phyloP scores from a whole-genome alignment of 805 yeast genomes.

The Starmerella apis region DNA sequence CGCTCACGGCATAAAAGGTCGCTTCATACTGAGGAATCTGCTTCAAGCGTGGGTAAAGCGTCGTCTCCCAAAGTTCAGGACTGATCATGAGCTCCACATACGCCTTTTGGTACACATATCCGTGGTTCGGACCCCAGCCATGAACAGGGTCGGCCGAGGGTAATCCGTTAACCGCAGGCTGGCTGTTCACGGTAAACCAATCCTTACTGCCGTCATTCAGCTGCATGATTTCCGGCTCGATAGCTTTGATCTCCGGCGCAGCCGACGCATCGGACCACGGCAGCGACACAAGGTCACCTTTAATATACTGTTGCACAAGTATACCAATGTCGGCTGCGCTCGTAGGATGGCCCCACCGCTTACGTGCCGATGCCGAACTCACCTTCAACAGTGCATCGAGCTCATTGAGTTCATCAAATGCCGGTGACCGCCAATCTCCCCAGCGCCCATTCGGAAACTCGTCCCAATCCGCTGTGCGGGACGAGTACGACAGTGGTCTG shows the following conservation, averaged over 20 bases:
- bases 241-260: constrained; percentile 59
- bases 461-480: constrained; percentile 90
- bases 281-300: constrained; percentile 59
- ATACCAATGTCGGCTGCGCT: constrained; percentile 48
- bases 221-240: constrained; percentile 48
- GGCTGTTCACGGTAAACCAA: constrained; percentile 82
- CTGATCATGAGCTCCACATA: constrained; percentile 79
- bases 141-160: constrained; percentile 56
- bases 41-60: constrained; percentile 41
- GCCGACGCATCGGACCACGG: constrained; percentile 96
- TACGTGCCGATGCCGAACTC: constrained; percentile 58
- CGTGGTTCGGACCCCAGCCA: constrained; percentile 95
- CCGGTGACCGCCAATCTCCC: constrained; percentile 97
- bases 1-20: constrained; percentile 64
- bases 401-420: constrained; percentile 81
- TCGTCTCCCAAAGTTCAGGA: constrained; percentile 37
- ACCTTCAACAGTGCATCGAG: constrained; percentile 76
- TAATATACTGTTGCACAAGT: constrained; percentile 57
- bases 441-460: constrained; percentile 98
- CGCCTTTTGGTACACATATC: constrained; percentile 90
- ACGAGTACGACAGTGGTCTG: constrained; percentile 78
- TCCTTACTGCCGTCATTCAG: constrained; percentile 48
- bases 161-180: constrained; percentile 80
- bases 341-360: constrained; percentile 80
- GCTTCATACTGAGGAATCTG: constrained; percentile 35